phyloP scores from a whole-genome alignment of 441 rosid species.

The Eruca vesicaria region DNA sequence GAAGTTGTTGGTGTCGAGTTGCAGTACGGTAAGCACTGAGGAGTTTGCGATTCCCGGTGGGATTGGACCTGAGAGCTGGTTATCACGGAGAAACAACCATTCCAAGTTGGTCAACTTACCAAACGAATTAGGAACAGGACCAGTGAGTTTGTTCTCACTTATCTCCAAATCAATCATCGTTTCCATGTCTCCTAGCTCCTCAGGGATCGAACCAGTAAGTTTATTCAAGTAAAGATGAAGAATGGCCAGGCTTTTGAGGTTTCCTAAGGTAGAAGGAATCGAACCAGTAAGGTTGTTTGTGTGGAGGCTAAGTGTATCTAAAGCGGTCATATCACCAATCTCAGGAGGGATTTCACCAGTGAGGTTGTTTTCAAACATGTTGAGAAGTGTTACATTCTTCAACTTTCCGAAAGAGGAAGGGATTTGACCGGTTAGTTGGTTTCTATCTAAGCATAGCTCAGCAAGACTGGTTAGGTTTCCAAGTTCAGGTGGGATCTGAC shows the following conservation, averaged over 20 bases:
- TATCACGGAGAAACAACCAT: conserved; percentile 39
- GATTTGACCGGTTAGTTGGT: conserved; percentile 34
- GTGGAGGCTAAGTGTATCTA: conserved; percentile 33
- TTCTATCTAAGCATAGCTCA: conserved; percentile 32
- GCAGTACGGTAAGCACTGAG: conserved; percentile 29
- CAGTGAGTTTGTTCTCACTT: conserved; percentile 41
- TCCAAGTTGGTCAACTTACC: conserved; percentile 32
- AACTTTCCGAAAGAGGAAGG: conserved; percentile 41
- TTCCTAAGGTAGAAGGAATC: conserved; percentile 40
- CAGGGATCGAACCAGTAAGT: conserved; percentile 38
- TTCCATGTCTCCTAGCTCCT: conserved; percentile 38
- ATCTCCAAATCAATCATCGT: conserved; percentile 36
- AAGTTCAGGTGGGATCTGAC: conserved; percentile 35
- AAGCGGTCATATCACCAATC: conserved; percentile 41
- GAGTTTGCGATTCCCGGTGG: conserved; percentile 39
- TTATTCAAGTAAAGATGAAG: conserved; percentile 38
- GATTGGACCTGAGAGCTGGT: conserved; percentile 42
- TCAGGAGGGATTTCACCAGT: conserved; percentile 42
- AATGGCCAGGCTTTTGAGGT: conserved; percentile 25
- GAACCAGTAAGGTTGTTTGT: conserved; percentile 38
- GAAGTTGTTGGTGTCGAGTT: conserved; percentile 42
- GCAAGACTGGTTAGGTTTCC: conserved; percentile 30
- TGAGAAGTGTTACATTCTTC: conserved; percentile 35
- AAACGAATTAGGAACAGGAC: conserved; percentile 39
- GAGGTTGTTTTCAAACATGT: conserved; percentile 37